Base-by-base conservation (phyloP, 2,329 filamentous ascomycete species). In the Aphanocladium album region DNA sequence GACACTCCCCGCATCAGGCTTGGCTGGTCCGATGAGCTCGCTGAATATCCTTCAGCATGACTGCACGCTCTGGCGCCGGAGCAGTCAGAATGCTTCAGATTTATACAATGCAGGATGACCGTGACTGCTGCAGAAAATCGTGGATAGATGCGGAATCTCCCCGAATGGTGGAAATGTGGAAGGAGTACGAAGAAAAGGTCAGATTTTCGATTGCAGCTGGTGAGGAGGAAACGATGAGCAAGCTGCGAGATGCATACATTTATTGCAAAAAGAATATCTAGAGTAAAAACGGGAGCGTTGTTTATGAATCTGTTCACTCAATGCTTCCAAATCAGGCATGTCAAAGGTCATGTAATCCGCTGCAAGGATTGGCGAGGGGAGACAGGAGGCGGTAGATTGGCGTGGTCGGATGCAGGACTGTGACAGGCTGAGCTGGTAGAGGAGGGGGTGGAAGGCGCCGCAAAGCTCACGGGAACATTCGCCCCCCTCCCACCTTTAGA, bases 131-230 rank as follows among this genome's bases (percentile, higher is more conserved):
- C 14, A 60, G 57, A 8, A 60, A 60, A 37, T 35, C 57, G 12
- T 53, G 14, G 37, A 16, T 50, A 55, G 51, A n/a, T 37, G 54
- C 43, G 23, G 60, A 62, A 19, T 62, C 58, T 16, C 63, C 62
- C 61, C 64, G 63, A 16, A 60, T 47, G 56, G 58, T 41, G 46
- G 62, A 60, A 37, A 62, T 52, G 62, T 47, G 49, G 49, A 41
- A 46, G 19, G 49, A 61, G 14, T 61, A 60, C 37, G 30, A 47
- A 12, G 55, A 57, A 25, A 37, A 30, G 23, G 25, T n/a, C 16
- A 11, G 1, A 1, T 60, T 60, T 25, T n/a, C 47, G 12, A 30
- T 46, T 21, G 30, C 30, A 30, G 8, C 54, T 5, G 8, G 7
- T n/a, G 39, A 37, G n/a, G 54, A 57, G 35, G 27, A 35, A 0